Evolutionary conservation across 306 rosid genomes (phyloP).

Genomic region (Glycyrrhiza uralensis): DNA sequence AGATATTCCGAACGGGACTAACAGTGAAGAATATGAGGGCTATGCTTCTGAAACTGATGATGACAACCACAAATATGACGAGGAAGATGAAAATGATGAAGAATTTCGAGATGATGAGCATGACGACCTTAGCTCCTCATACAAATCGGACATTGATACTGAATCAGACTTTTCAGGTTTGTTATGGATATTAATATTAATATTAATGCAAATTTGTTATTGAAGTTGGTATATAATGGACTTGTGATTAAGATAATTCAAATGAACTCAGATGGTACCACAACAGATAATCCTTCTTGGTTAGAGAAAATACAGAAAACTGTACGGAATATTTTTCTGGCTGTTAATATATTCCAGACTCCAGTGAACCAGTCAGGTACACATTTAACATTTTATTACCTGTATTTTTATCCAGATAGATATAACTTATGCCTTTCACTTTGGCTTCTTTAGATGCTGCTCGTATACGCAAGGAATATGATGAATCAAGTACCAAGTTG

Average conservation of each 20-base stretch:
- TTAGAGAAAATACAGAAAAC: slow-evolving; percentile 78
- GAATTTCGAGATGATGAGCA: slow-evolving; percentile 56
- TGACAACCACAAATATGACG: slow-evolving; percentile 57
- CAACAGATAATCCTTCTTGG: slow-evolving; percentile 76
- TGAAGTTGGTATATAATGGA: slow-evolving; percentile 16
- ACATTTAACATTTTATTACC: background rate
- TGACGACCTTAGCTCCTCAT: slow-evolving; percentile 57
- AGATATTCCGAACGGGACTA: slow-evolving; percentile 36
- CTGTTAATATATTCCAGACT: slow-evolving; percentile 80
- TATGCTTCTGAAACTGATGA: slow-evolving; percentile 88
- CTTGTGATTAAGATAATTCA: slow-evolving; percentile 18
- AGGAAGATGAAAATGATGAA: slow-evolving; percentile 58
- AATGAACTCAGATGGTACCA: slow-evolving; percentile 43
- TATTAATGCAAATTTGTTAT: slow-evolving; percentile 19
- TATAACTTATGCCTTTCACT: slow-evolving; percentile 29
- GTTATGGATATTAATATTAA: slow-evolving; percentile 13
- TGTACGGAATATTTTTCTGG: slow-evolving; percentile 58
- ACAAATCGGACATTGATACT: slow-evolving; percentile 54
- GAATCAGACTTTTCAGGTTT: slow-evolving; percentile 75
- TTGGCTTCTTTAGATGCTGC: slow-evolving; percentile 70
- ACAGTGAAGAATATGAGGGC: slow-evolving; percentile 59
- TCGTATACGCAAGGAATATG: slow-evolving; percentile 83
- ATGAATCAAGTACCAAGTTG: slow-evolving; percentile 78
- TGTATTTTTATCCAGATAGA: background rate
- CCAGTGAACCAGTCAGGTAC: slow-evolving; percentile 91